phyloP scores from a whole-genome alignment of 306 rosid genomes.

The Dalbergia cochinchinensis region DNA sequence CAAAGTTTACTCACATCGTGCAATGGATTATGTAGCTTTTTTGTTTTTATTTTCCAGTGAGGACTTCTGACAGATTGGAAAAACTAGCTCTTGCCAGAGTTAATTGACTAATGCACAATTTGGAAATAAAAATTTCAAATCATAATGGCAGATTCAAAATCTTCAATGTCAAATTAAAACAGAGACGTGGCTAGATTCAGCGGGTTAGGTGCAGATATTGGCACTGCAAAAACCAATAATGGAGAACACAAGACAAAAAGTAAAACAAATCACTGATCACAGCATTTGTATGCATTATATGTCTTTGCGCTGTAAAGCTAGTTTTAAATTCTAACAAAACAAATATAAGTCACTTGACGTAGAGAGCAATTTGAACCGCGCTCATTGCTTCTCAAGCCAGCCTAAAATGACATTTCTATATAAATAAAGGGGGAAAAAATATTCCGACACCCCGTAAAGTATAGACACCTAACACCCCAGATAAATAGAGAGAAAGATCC shows the following conservation, averaged over 20 bases:
- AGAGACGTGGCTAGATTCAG: slow-evolving; percentile 38
- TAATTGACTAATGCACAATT: slow-evolving; percentile 24
- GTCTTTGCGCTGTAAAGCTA: slow-evolving; percentile 11
- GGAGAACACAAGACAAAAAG: slow-evolving; percentile 40
- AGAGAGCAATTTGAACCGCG: slow-evolving; percentile 49
- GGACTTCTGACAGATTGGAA: neutral
- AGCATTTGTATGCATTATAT: neutral
- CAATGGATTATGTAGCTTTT: neutral
- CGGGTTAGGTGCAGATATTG: slow-evolving; percentile 20
- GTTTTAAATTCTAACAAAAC: neutral
- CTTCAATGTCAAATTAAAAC: slow-evolving; percentile 23
- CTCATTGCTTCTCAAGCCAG: slow-evolving; percentile 32
- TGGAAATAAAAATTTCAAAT: neutral
- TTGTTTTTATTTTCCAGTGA: neutral
- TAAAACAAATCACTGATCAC: slow-evolving; percentile 32
- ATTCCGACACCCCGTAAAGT: too few relatives aligned
- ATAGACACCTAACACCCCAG: too few relatives aligned
- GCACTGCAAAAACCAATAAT: slow-evolving; percentile 45
- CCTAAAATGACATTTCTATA: slow-evolving; percentile 27
- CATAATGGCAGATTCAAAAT: slow-evolving; percentile 12
- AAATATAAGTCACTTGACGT: slow-evolving; percentile 20
- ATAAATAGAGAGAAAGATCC: too few relatives aligned
- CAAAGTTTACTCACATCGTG: slow-evolving; percentile 36
- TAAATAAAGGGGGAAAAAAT: neutral
- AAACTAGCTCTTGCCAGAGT: neutral